phyloP scores from a whole-genome alignment of 1,139 yeast genomes.

The Yarrowia galli region DNA sequence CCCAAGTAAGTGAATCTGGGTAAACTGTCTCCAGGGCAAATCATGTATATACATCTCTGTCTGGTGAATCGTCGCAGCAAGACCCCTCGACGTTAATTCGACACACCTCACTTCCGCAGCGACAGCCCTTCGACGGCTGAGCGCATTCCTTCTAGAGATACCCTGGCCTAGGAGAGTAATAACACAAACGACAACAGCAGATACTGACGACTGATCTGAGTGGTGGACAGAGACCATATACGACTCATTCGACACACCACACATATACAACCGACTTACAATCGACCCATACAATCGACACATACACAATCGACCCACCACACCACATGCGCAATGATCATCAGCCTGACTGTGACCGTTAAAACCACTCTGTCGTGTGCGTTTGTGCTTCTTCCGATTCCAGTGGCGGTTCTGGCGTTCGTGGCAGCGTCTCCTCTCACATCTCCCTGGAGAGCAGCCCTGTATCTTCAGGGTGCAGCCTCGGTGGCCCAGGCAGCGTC shows the following conservation, averaged over 20 bases:
- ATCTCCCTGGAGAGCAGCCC: background rate
- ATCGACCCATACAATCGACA: background rate
- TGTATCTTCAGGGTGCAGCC: slow-evolving; percentile 22
- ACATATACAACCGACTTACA: background rate
- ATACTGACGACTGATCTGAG: too few species aligned
- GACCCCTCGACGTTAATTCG: background rate
- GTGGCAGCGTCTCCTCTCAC: background rate
- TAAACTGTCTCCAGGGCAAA: slow-evolving; percentile 17
- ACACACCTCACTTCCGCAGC: background rate
- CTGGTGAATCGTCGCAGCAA: background rate
- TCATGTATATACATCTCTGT: slow-evolving; percentile 22
- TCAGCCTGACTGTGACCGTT: slow-evolving; percentile 26
- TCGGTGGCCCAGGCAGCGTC: slow-evolving; percentile 10
- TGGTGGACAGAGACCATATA: too few species aligned
- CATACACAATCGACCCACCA: background rate
- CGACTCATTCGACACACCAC: background rate
- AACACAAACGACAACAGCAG: background rate
- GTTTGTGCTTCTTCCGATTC: slow-evolving; percentile 15
- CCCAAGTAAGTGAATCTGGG: slow-evolving; percentile 9
- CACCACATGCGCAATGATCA: slow-evolving; percentile 1
- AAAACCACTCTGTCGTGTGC: slow-evolving; percentile 12
- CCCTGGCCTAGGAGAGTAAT: too few species aligned
- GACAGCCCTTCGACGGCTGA: slow-evolving; percentile 1
- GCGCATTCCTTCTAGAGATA: too few species aligned
- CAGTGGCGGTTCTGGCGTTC: slow-evolving; percentile 31